These are phyloP conservation scores for Malus asiatica DNA, from an alignment of 306 rosid species.

Conservation along the genomic window DNA sequence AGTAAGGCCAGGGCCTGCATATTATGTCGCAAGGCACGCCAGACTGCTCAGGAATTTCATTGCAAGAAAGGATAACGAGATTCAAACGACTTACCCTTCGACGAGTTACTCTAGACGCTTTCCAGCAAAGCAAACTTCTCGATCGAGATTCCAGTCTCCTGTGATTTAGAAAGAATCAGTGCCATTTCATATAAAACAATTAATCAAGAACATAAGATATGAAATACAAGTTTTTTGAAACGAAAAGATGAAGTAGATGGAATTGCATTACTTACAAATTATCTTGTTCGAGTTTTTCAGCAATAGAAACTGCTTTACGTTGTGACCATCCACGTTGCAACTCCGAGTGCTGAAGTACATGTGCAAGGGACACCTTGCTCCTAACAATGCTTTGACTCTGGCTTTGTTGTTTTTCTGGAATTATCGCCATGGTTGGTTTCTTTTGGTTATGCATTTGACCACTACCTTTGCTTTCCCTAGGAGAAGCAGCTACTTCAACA, in stretches of 20 bases:
- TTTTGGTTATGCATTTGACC: slow-evolving; percentile 37
- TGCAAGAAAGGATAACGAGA: slow-evolving; percentile 4
- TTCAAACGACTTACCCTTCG: slow-evolving; percentile 54
- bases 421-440: slow-evolving; percentile 30
- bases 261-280: slow-evolving; percentile 58
- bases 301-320: slow-evolving; percentile 92
- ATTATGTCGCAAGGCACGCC: too few species aligned
- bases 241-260: not conserved
- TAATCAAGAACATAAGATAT: not conserved
- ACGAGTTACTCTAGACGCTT: slow-evolving; percentile 68
- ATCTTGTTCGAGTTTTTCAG: slow-evolving; percentile 98
- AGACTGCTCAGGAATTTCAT: not conserved
- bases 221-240: too few species aligned
- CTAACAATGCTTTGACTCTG: slow-evolving; percentile 77
- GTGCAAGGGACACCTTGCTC: slow-evolving; percentile 96
- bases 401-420: slow-evolving; percentile 41
- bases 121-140: slow-evolving; percentile 87
- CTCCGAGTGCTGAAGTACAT: slow-evolving; percentile 96
- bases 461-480: slow-evolving; percentile 34
- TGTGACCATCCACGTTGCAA: slow-evolving; percentile 69
- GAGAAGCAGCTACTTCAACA: slow-evolving; percentile 66
- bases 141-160: slow-evolving; percentile 98
- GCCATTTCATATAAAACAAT: slow-evolving; percentile 6
- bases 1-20: too few species aligned
- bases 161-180: slow-evolving; percentile 14